Evolutionary conservation across 1,284 basidiomycete species (phyloP).

Genomic region (Sanghuangporus sanghuang): DNA sequence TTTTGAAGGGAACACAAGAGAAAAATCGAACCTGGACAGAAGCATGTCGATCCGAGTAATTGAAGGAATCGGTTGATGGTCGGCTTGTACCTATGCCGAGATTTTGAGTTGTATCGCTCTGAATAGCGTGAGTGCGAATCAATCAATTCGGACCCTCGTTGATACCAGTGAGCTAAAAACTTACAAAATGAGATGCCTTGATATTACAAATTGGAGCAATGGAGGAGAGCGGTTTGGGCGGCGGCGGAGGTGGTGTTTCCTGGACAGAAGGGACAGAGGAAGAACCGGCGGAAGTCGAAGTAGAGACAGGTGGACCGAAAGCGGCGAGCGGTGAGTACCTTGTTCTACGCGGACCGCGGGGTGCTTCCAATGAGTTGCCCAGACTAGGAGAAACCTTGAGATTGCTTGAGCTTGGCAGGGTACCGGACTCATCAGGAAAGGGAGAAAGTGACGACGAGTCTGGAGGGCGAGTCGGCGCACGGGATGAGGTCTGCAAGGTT

Average conservation of each 20-base stretch:
- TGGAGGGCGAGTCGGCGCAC: not conserved
- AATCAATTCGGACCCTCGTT: not conserved
- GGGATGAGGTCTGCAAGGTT: not conserved
- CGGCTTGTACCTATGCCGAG: not conserved
- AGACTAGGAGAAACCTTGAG: not conserved
- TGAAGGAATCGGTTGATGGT: not conserved
- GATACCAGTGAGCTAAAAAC: not conserved
- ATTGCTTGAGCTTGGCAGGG: not conserved
- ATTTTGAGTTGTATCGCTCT: not conserved
- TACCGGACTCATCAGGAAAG: constrained; percentile 1
- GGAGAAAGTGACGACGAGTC: not conserved
- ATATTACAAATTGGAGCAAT: not conserved
- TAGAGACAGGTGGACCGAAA: constrained; percentile 3
- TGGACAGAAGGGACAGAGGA: not conserved
- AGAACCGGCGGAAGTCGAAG: not conserved
- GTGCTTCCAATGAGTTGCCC: constrained; percentile 13
- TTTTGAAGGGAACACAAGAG: not conserved
- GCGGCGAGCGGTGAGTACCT: constrained; percentile 19
- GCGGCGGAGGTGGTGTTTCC: not conserved
- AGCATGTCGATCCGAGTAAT: constrained; percentile 4
- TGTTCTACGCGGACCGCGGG: not conserved
- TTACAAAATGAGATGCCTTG: not conserved
- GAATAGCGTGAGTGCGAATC: not conserved
- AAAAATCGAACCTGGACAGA: constrained; percentile 1
- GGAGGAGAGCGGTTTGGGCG: not conserved